Evolutionary conservation across 2,329 filamentous ascomycete genomes (phyloP).

Genomic region (Cordyceps tenuipes): DNA sequence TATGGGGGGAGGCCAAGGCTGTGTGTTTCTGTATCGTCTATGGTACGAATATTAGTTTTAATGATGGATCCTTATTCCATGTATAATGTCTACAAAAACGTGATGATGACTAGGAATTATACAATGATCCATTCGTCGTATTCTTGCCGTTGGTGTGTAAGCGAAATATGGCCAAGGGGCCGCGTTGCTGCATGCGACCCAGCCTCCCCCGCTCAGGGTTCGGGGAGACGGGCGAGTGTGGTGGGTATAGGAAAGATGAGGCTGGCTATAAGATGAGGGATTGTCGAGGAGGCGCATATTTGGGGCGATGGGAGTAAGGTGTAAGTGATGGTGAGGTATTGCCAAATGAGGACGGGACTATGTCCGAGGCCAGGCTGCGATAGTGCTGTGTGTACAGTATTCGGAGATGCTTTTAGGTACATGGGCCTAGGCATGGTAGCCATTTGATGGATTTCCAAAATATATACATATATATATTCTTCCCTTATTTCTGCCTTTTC

Average conservation of each 20-base stretch:
- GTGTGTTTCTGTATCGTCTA: background rate
- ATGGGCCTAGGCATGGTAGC: too few relatives aligned
- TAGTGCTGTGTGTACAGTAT: too few relatives aligned
- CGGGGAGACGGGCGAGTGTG: background rate
- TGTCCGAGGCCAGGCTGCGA: too few relatives aligned
- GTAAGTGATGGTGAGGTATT: background rate
- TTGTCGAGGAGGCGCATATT: background rate
- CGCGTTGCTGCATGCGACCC: background rate
- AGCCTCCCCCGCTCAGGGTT: background rate
- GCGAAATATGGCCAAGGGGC: too few relatives aligned
- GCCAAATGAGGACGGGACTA: background rate
- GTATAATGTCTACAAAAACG: background rate
- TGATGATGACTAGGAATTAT: too few relatives aligned
- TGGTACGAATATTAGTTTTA: background rate
- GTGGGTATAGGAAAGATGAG: background rate
- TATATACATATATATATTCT: too few relatives aligned
- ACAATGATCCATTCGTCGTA: too few relatives aligned
- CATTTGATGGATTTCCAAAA: too few relatives aligned
- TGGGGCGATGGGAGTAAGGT: too few relatives aligned
- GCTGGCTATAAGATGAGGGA: background rate
- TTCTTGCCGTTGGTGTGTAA: background rate
- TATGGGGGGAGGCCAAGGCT: background rate
- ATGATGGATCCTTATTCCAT: background rate
- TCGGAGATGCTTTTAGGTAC: too few relatives aligned
- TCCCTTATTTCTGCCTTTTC: too few relatives aligned